Evolutionary conservation across 2,329 filamentous ascomycete genomes (phyloP).

Genomic region (Alternaria triticina): DNA sequence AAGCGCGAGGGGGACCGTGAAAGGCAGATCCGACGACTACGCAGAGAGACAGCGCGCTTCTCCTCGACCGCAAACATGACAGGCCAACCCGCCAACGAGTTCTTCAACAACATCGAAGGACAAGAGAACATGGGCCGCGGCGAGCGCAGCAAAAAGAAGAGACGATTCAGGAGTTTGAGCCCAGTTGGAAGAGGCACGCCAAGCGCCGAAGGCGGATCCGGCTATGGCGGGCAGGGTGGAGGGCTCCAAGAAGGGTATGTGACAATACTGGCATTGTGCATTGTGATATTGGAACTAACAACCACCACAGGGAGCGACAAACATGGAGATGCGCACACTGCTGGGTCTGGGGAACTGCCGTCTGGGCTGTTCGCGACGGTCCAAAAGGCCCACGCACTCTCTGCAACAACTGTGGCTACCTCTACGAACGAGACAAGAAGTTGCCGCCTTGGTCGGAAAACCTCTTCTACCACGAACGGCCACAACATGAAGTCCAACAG

Average conservation of each 20-base stretch:
- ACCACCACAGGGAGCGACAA: constrained; percentile 67
- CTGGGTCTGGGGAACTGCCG: constrained; percentile 82
- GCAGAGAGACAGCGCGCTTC: constrained; percentile 91
- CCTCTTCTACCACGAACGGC: constrained; percentile 62
- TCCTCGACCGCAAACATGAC: constrained; percentile 84
- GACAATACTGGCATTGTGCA: neutral
- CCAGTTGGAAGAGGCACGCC: constrained; percentile 84
- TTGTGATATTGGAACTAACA: constrained; percentile 17
- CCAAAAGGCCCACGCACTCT: constrained; percentile 82
- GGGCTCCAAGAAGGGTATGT: constrained; percentile 56
- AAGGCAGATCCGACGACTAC: constrained; percentile 82
- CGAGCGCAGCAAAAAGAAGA: constrained; percentile 94
- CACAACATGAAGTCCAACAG: constrained; percentile 30
- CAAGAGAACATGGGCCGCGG: constrained; percentile 87
- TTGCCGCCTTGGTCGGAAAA: constrained; percentile 79
- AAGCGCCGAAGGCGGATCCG: constrained; percentile 63
- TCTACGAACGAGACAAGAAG: constrained; percentile 86
- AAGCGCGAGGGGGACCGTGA: constrained; percentile 95
- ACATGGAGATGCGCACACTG: constrained; percentile 92
- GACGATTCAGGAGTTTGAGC: constrained; percentile 86
- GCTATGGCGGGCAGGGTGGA: constrained; percentile 72
- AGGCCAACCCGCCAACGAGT: constrained; percentile 69
- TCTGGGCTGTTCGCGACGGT: constrained; percentile 95
- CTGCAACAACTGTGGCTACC: constrained; percentile 89
- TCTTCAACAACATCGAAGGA: constrained; percentile 62